Base-by-base conservation (phyloP, 495 filamentous ascomycete genomes). In the Lasiosphaeriaceae sp. region DNA sequence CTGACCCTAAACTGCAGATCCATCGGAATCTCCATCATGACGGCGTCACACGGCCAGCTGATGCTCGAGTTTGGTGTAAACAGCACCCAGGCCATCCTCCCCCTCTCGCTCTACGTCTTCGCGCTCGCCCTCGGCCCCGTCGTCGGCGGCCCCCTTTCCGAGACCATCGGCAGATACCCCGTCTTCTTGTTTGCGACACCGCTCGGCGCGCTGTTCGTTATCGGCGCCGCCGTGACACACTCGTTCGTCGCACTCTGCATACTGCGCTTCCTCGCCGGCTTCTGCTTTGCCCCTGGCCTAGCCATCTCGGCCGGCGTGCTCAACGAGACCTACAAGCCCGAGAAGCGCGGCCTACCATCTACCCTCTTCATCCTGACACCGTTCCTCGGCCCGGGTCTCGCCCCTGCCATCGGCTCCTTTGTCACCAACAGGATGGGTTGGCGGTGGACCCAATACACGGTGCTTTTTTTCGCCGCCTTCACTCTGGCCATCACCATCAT, bases 341-440 rank as follows among this genome's bases (percentile, higher is more conserved):
- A 71, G n/a, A 49, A 73, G 19, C 67, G 81, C 7, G 81, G 76
- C 1, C 34, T 74, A 6, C 73, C 77, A 0, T 68, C 75, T 2
- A 61, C 70, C n/a, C 37, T 80, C n/a, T 82, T 78, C 58, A 61
- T 86, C n/a, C 59, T 83, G 22, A 76, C 74, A 19, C 80, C 83
- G 0, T 86, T 87, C 55, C 62, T 81, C 19, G 84, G 84, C 1
- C 83, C 84, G 5, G 74, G 78, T 20, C 52, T 85, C 0, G 77
- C 72, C 4, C 85, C 86, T 3, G 70, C 86, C 31, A 76, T 89
- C 35, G 86, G 86, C 20, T 80, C 81, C n/a, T 89, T 83, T 59
- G 73, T 81, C 22, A 75, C 77, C 4, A 72, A 79, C 47, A 70
- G 80, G 23, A 84, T 82, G 59, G 73, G 69, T 34, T 88, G 83